Base-by-base conservation (phyloP, 805 yeast species). In the Yarrowia bubula region DNA sequence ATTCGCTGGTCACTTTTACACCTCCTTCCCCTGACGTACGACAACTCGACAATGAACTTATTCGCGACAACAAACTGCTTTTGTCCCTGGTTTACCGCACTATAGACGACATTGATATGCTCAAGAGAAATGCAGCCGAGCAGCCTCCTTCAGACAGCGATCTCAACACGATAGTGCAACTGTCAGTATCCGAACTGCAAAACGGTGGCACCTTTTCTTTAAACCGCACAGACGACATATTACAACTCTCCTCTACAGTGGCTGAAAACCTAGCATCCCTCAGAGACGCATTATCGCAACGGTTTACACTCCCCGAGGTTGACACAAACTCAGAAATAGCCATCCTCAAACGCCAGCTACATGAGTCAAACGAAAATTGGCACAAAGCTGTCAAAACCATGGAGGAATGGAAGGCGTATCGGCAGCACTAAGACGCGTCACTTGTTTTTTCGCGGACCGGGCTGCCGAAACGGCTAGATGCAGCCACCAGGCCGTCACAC, bases 391-490 rank as follows among this genome's bases (percentile, higher is more conserved):
- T 71, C 37, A 57, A 70, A 35, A 71, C 71, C 1, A 70, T 71
- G 70, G 71, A 71, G 32, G 70, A 71, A 31, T 71, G 73, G 73
- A 70, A 68, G 28, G 51, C 65, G 6, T 70, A 70, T 32, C 42
- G 69, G 6, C 28, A 22, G 28, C 28, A 22, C 28, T 22, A 22
- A 22, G 28, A 22, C 28, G 28, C 28, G 28, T 22, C 28, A 5
- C 28, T 22, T 22, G n/a, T 22, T 22, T 22, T 22, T 3, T 14
- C 51, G 51, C 51, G 51, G 51, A 46, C 51, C 51, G 51, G 51
- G 51, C 51, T 46, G n/a, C 51, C 37, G 51, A 31, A 46, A 46
- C 48, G 48, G 48, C 48, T 28, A 33, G 48, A 44, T 44, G 48
- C 48, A 44, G 48, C 48, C 48, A 44, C 17, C 48, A 13, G 33